These are phyloP conservation scores for Dictyostelium brefeldianum DNA, from an alignment of 78 protist species.

Conservation along the genomic window DNA sequence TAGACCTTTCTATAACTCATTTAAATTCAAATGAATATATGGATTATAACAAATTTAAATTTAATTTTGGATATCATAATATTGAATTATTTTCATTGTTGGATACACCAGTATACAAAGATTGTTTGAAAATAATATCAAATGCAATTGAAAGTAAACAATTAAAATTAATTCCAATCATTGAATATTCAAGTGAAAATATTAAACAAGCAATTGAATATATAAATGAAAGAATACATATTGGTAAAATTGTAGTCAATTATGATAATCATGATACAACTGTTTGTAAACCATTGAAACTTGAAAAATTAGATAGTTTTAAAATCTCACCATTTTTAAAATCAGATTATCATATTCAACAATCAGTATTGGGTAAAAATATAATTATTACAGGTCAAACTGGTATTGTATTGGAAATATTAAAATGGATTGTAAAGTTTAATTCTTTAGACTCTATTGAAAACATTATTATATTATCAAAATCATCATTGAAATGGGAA, in stretches of 20 bases:
- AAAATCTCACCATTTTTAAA: neutral
- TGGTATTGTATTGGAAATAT: neutral
- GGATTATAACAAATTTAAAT: no score
- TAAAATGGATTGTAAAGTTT: slow-evolving; percentile 23
- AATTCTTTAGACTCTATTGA: neutral
- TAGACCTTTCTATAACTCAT: no score
- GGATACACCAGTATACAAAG: no score
- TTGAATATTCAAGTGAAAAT: neutral
- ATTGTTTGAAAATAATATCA: neutral
- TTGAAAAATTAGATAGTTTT: neutral
- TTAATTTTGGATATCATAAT: no score
- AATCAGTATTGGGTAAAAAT: neutral
- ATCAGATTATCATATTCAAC: neutral
- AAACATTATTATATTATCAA: neutral
- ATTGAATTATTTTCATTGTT: neutral
- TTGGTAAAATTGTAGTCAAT: neutral
- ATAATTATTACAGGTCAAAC: slow-evolving; percentile 14
- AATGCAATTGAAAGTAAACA: neutral
- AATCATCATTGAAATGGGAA: slow-evolving; percentile 5
- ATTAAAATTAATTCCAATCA: slow-evolving; percentile 28
- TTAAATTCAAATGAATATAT: no score
- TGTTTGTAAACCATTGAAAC: neutral
- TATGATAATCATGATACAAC: neutral
- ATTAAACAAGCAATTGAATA: neutral
- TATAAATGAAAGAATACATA: slow-evolving; percentile 9